Percentiles rank a stretch among this genome's conserved stretches.
Evolutionary conservation across 192 early-diverging fungal genomes (phyloP).

Genomic region (Kickxella alabastrina): DNA sequence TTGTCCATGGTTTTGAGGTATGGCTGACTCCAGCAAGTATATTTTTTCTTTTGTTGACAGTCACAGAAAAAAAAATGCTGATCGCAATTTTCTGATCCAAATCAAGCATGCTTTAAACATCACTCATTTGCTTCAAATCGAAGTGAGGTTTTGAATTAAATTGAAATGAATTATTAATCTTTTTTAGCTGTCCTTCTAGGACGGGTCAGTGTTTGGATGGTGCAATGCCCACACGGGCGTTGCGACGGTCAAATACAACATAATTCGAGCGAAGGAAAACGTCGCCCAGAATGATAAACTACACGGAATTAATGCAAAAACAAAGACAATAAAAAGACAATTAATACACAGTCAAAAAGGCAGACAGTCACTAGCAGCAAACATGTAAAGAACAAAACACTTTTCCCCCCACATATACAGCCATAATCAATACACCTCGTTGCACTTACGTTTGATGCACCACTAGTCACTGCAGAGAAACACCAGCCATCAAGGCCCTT

Average conservation of each 20-base stretch:
- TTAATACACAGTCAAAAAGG: not conserved
- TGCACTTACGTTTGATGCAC: constrained; percentile 41
- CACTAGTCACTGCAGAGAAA: constrained; percentile 51
- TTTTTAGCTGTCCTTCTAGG: not conserved
- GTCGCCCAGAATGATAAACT: constrained; percentile 63
- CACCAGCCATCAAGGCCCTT: constrained; percentile 50
- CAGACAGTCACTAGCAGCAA: too few species aligned
- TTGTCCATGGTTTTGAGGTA: too few species aligned
- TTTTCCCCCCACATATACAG: too few species aligned
- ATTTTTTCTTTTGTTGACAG: not conserved
- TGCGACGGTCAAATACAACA: constrained; percentile 60
- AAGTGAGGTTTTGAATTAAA: too few species aligned
- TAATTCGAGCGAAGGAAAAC: constrained; percentile 67
- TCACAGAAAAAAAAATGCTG: not conserved
- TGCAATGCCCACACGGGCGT: constrained; percentile 58
- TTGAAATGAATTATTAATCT: not conserved
- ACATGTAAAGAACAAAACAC: too few species aligned
- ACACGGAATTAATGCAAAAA: constrained; percentile 4
- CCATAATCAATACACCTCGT: too few species aligned
- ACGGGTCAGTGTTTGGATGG: constrained; percentile 45
- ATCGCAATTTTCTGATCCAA: not conserved
- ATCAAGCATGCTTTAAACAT: not conserved
- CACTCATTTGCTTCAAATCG: too few species aligned
- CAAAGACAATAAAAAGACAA: not conserved
- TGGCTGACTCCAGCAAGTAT: too few species aligned